phyloP scores from a whole-genome alignment of 2,329 filamentous ascomycete species.

The Colletotrichum godetiae region DNA sequence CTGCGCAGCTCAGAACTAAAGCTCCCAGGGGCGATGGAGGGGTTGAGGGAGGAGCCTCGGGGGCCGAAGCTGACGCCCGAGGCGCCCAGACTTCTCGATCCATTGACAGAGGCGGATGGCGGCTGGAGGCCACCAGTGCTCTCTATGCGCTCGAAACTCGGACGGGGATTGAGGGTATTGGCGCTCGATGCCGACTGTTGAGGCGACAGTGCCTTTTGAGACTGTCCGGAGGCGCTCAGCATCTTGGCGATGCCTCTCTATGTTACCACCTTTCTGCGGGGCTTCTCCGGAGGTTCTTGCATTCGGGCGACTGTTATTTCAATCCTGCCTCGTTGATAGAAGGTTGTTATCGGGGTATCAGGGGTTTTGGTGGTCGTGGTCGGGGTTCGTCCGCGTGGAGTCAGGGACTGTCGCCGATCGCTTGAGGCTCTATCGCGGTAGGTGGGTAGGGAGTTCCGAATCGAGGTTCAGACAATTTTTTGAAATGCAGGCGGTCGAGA shows the following conservation, averaged over 20 bases:
- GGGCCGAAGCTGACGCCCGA: slow-evolving; percentile 72
- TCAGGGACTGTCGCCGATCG: slow-evolving; percentile 12
- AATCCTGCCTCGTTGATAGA: neutral
- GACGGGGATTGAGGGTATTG: slow-evolving; percentile 48
- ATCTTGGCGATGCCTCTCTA: slow-evolving; percentile 49
- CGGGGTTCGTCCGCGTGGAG: slow-evolving; percentile 7
- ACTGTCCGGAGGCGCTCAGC: slow-evolving; percentile 65
- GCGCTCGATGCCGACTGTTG: slow-evolving; percentile 50
- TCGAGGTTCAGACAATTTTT: neutral
- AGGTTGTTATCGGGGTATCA: neutral
- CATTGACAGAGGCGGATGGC: slow-evolving; percentile 41
- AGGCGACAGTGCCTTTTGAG: slow-evolving; percentile 62
- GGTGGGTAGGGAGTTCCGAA: neutral
- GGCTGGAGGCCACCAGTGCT: slow-evolving; percentile 57
- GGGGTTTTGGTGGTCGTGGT: neutral
- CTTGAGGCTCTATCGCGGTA: slow-evolving; percentile 9
- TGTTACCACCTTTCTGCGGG: slow-evolving; percentile 35
- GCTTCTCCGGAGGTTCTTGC: slow-evolving; percentile 32
- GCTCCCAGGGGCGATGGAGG: slow-evolving; percentile 80
- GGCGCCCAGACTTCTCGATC: slow-evolving; percentile 58
- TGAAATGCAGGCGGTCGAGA: neutral
- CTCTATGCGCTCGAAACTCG: slow-evolving; percentile 68
- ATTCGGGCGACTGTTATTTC: slow-evolving; percentile 35
- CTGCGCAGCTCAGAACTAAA: slow-evolving; percentile 90
- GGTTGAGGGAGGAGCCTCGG: slow-evolving; percentile 76